Conservation (phyloP, 2,329 filamentous ascomycete genomes). For the Sphaerulina vaccinii region DNA sequence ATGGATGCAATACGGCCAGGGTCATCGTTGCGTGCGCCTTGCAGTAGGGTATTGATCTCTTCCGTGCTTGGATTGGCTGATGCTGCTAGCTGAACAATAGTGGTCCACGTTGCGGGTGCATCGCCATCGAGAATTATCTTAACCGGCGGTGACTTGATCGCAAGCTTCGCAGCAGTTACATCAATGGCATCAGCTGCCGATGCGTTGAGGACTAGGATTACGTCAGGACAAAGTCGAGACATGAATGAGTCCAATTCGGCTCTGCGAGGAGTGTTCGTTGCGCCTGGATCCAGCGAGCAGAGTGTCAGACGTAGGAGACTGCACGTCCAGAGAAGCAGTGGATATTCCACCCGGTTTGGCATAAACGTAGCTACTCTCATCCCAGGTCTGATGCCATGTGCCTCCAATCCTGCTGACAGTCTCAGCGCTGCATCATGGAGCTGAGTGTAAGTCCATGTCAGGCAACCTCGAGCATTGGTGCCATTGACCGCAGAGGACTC, state of each 20-base stretch:
- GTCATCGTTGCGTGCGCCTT: slow-evolving; percentile 13
- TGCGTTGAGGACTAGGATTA: slow-evolving; percentile 14
- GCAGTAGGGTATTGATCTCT: not conserved
- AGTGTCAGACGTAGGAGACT: slow-evolving; percentile 14
- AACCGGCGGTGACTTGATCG: slow-evolving; percentile 7
- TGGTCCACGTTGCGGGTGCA: not conserved
- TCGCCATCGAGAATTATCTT: slow-evolving; percentile 16
- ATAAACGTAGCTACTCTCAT: slow-evolving; percentile 23
- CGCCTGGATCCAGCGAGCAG: slow-evolving; percentile 22
- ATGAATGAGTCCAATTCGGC: slow-evolving; percentile 18
- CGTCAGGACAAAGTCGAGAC: slow-evolving; percentile 13
- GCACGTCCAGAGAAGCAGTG: slow-evolving; percentile 17
- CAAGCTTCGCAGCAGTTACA: too few species aligned
- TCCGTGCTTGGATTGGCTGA: not conserved
- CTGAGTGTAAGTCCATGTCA: slow-evolving; percentile 23
- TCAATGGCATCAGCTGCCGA: slow-evolving; percentile 12
- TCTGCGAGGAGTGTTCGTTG: slow-evolving; percentile 11
- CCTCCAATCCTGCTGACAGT: slow-evolving; percentile 12
- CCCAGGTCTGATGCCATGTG: slow-evolving; percentile 11
- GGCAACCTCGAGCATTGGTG: slow-evolving; percentile 11
- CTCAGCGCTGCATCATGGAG: slow-evolving; percentile 15
- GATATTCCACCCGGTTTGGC: slow-evolving; percentile 22
- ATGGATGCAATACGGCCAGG: slow-evolving; percentile 15
- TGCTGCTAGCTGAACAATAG: slow-evolving; percentile 1
- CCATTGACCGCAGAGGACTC: not conserved